Evolutionary conservation across 257 asterid species (phyloP).

Genomic region (Voacanga thouarsii): DNA sequence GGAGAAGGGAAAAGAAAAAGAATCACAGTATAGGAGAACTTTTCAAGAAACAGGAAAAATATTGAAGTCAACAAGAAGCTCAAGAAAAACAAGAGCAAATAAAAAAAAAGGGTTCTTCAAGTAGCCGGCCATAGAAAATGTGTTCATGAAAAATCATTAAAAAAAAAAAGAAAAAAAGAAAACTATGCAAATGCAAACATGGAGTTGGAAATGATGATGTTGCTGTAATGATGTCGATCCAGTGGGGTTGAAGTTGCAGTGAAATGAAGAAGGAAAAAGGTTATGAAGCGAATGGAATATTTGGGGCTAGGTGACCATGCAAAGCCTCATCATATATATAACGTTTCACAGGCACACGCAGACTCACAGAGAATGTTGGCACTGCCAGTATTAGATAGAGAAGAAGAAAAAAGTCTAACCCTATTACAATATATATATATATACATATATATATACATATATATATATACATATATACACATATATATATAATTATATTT

Average conservation of each 20-base stretch:
- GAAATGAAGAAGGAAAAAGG: constrained; percentile 18
- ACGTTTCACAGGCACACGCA: neutral
- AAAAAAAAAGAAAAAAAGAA: neutral
- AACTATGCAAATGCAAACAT: neutral
- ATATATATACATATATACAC: no score
- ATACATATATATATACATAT: no score
- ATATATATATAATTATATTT: no score
- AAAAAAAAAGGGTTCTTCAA: no score
- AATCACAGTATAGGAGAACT: constrained; percentile 15
- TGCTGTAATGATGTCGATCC: constrained; percentile 31
- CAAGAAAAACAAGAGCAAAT: no score
- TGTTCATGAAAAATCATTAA: neutral
- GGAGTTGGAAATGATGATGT: constrained; percentile 33
- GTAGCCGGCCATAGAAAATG: constrained; percentile 14
- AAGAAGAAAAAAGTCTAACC: neutral
- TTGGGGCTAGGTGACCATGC: constrained; percentile 58
- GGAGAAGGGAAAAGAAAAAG: constrained; percentile 4
- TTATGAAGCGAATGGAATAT: constrained; percentile 37
- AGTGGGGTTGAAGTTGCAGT: constrained; percentile 29
- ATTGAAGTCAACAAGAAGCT: no score
- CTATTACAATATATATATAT: no score
- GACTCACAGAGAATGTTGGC: neutral
- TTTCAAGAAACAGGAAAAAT: constrained; percentile 16
- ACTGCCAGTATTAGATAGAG: no score
- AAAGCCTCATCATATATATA: constrained; percentile 1